Evolutionary conservation across 139 green algal genomes (phyloP), one percentile per base, ranked within the genome.

Genomic region (Medakamo hakoo): DNA sequence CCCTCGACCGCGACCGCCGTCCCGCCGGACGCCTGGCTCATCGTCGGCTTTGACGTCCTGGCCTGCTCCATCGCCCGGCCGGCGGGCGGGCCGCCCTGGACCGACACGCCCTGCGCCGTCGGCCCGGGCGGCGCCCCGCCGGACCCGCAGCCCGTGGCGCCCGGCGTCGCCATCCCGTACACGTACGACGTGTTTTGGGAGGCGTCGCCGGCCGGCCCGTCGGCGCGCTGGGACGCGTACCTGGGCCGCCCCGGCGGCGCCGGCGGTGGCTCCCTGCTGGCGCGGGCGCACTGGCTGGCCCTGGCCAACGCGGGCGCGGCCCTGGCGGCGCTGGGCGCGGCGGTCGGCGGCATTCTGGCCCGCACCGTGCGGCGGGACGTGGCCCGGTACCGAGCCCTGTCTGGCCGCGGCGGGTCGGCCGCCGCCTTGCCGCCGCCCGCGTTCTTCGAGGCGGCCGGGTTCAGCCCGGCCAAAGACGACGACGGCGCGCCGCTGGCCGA

Each of bases 251-350:
- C 85, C 2, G 86, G 85, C 18, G 87, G 87, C 63, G 4, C 32
- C 30, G 2, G 2, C 32, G 16, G 21, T 1, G 25, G n/a, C 31
- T 58, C 32, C 60, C n/a, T 52, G 40, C 30, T 2, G 4, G 18
- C 23, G 49, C 48, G 72, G 62, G 80, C 96, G 30, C 91, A 98
- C 80, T 98, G 91, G 91, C 95, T 96, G 78, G 86, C 73, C 71
- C 96, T 98, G 76, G 67, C 96, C 24, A 97, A 97, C 83, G 84
- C 68, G n/a, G 61, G 94, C 60, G 84, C 96, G 72, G 88, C 97
- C 27, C 84, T 96, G 60, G 62, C 94, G 63, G 88, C 96, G 58
- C 94, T 97, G 84, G 84, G 82, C 27, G 80, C 72, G 57, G 84
- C 95, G 9, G 87, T 94, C 57, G 87, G 80, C 60, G 84, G 90